Base-by-base conservation (phyloP, 2,329 filamentous ascomycete genomes). In the Cercospora citrullina region DNA sequence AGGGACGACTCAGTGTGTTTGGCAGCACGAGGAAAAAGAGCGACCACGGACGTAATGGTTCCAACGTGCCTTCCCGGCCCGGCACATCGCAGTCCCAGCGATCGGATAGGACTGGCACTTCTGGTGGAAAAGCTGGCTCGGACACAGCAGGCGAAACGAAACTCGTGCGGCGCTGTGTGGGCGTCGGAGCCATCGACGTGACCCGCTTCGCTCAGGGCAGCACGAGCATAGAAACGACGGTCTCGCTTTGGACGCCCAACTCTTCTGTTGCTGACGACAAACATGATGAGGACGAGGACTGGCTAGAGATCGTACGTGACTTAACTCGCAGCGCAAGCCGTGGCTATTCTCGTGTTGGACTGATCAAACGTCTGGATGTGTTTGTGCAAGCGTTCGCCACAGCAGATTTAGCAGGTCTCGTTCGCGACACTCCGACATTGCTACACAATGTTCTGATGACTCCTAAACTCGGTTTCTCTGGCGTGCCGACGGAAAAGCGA, bases 401-500 rank as follows among this genome's bases (percentile, higher is more conserved):
- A 73, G 84, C 87, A 1, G 93, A 98, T 74, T 89, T 93, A 0
- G 93, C 96, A 72, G 84, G 82, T 0, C 85, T 99, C 48, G 91
- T 98, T 76, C 92, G 91, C 75, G 89, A 90, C 59, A 97, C 93
- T 3, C 95, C 95, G 0, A 98, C 94, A 0, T 82, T 96, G 14
- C 87, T 99, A 14, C 90, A 96, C 61, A 90, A 91, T 62, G 87
- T 98, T 68, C 85, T 86, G 66, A 91, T 91, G 78, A 96, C 94
- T 0, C 90, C 86, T 74, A 95, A 95, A 78, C 94, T 98, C 79
- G 95, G 94, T 1, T 98, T 99, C 78, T 92, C 94, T 3, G 94
- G 94, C 12, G 94, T 94, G 1, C 94, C 95, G 0, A 93, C 91
- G 0, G 94, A 93, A 77, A 86, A 91, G 16, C 86, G 96, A 74